Base-by-base conservation (phyloP, 495 filamentous ascomycete species). In the Lindgomyces ingoldianus region DNA sequence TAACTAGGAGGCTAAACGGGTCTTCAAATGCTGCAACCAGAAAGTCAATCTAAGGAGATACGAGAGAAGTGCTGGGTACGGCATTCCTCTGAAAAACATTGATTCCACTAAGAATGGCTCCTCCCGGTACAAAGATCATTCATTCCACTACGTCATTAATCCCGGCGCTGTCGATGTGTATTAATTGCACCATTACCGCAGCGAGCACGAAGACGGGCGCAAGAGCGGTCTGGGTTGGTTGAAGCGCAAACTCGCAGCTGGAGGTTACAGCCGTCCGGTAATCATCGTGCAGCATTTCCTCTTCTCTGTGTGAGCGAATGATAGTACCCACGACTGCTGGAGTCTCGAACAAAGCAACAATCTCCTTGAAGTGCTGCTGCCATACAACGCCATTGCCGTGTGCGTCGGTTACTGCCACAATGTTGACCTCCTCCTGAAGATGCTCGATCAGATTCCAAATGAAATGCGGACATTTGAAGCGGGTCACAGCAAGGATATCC, bases 131-230 rank as follows among this genome's bases (percentile, higher is more conserved):
- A 24, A 46, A 24, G 54, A 57, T 11, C 4, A 44, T 36, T 57
- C 54, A 3, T 45, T 57, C 33, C 42, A 57, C 54, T 57, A 57
- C 39, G 30, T 57, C 54, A 24, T 57, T 2, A 22, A 45, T 16
- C 54, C 45, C 14, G 54, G 54, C 19, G 33, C 54, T 36, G 54
- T 57, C 2, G 54, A 57, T 26, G 54, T 57, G 2, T 57, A 57
- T 39, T 39, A 57, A 45, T 27, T 57, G 54, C 54, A 57, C 29
- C 18, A 10, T 12, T 57, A 44, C 24, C 33, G 54, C 30, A 39
- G 54, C 36, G 54, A 57, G 18, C 19, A 11, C 54, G 33, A 19
- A 2, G 3, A 56, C 25, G 54, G 21, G 12, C 54, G 54, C 4
- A 45, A 45, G 29, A 57, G 54, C 39, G 54, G 54, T 2, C 30